A percentile compares a stretch with the other conserved stretches of the same genome.
These are phyloP conservation scores for Pseudocercospora cruenta DNA, from an alignment of 2,329 filamentous ascomycete genomes.

Conservation along the genomic window DNA sequence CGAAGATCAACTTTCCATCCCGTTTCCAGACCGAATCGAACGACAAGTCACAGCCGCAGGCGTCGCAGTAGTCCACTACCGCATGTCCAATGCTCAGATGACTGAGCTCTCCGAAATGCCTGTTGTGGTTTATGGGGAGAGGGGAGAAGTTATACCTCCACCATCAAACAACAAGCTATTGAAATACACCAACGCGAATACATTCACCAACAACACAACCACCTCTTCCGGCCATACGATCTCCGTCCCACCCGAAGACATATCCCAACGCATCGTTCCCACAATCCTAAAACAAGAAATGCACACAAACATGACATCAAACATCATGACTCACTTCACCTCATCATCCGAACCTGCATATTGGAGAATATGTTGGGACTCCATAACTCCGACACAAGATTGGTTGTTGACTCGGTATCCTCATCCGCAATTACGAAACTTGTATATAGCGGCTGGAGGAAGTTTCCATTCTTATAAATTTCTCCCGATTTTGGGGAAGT, in stretches of 20 bases:
- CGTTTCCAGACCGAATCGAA: conserved; percentile 52
- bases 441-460: conserved; percentile 65
- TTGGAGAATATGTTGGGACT: conserved; percentile 61
- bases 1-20: conserved; percentile 49
- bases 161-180: conserved; percentile 53
- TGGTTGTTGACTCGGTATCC: conserved; percentile 61
- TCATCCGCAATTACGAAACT: conserved; percentile 52
- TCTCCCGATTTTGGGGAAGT: conserved; percentile 64
- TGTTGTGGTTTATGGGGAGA: conserved; percentile 55
- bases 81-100: conserved; percentile 55
- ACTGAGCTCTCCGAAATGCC: conserved; percentile 55
- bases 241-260: conserved; percentile 49
- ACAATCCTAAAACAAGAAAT: conserved; percentile 23
- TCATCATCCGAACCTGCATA: conserved; percentile 41
- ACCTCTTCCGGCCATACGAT: conserved; percentile 56
- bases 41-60: conserved; percentile 62
- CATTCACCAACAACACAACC: conserved; percentile 57
- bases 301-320: conserved; percentile 20
- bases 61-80: conserved; percentile 62
- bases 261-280: conserved; percentile 22
- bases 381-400: conserved; percentile 64
- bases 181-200: conserved; percentile 64
- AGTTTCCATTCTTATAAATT: conserved; percentile 62
- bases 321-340: conserved; percentile 42
- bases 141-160: conserved; percentile 55